Percentiles rank a stretch among this genome's conserved stretches.
phyloP scores from a whole-genome alignment of 23 red algal species.

The Chondrus crispus region DNA sequence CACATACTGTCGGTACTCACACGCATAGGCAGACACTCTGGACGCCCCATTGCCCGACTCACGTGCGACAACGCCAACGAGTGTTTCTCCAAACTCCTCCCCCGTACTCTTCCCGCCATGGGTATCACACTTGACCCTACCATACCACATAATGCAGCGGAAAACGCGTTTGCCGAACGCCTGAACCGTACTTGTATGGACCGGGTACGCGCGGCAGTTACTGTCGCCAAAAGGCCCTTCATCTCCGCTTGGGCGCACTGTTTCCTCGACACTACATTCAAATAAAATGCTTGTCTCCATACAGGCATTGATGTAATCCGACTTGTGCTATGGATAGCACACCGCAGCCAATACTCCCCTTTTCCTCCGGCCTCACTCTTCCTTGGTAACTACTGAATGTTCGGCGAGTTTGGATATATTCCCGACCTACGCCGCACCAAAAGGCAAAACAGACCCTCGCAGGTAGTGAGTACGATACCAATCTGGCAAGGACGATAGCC shows the following conservation, averaged over 20 bases:
- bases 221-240: not conserved
- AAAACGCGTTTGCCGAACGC: not conserved
- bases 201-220: not conserved
- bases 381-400: not conserved
- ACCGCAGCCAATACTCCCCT: not conserved
- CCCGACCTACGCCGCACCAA: not conserved
- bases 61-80: not conserved
- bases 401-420: not conserved
- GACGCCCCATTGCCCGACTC: too few relatives aligned
- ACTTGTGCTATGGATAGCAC: not conserved
- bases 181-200: not conserved
- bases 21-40: too few relatives aligned
- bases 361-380: not conserved
- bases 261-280: not conserved
- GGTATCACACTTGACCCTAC: not conserved
- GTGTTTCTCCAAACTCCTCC: not conserved
- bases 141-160: not conserved
- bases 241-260: not conserved
- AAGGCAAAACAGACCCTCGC: not conserved
- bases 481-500: not conserved
- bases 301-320: not conserved
- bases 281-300: not conserved
- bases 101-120: not conserved
- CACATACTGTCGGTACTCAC: too few relatives aligned
- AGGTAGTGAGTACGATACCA: not conserved